A percentile compares a stretch with the other conserved stretches of the same genome.
Evolutionary conservation across 2,329 filamentous ascomycete genomes (phyloP).

Genomic region (Pezizomycotina sp.): DNA sequence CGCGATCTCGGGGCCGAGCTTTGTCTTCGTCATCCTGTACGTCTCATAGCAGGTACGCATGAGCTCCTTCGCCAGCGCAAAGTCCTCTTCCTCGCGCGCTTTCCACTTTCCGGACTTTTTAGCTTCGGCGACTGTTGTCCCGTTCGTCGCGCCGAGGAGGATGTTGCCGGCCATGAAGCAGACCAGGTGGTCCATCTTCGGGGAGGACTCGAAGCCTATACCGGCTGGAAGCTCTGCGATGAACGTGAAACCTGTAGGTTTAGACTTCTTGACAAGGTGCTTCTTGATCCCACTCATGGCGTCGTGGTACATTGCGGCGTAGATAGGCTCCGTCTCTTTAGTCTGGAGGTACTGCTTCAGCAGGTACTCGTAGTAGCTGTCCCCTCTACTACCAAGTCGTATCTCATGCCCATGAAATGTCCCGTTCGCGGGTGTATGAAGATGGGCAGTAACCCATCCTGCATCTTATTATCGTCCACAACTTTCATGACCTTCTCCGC

Average conservation of each 20-base stretch:
- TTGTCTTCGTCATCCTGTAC: conserved; percentile 79
- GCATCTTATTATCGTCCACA: conserved; percentile 61
- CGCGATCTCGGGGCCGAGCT: conserved; percentile 85
- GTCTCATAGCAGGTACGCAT: conserved; percentile 98
- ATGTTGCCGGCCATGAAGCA: conserved; percentile 97
- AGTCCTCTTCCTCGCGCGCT: conserved; percentile 66
- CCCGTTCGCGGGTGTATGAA: conserved; percentile 69
- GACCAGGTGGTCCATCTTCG: conserved; percentile 96
- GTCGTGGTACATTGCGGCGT: conserved; percentile 86
- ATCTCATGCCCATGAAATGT: conserved; percentile 70
- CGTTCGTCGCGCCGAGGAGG: conserved; percentile 69
- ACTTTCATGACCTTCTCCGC: conserved; percentile 84
- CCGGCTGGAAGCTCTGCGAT: conserved; percentile 72
- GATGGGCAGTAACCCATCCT: conserved; percentile 79
- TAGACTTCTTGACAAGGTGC: conserved; percentile 78
- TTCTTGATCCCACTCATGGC: conserved; percentile 72
- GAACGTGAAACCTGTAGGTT: conserved; percentile 65
- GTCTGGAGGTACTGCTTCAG: conserved; percentile 98
- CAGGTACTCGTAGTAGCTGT: conserved; percentile 96
- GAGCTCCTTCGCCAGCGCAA: conserved; percentile 70
- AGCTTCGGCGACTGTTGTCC: conserved; percentile 57
- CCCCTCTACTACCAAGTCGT: conserved; percentile 77
- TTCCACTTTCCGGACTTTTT: conserved; percentile 57
- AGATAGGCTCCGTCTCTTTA: conserved; percentile 65
- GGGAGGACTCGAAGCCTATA: conserved; percentile 44